Evolutionary conservation across 2,329 filamentous ascomycete genomes (phyloP), one percentile per base, ranked within the genome.

Genomic region (Aureobasidium sp.): DNA sequence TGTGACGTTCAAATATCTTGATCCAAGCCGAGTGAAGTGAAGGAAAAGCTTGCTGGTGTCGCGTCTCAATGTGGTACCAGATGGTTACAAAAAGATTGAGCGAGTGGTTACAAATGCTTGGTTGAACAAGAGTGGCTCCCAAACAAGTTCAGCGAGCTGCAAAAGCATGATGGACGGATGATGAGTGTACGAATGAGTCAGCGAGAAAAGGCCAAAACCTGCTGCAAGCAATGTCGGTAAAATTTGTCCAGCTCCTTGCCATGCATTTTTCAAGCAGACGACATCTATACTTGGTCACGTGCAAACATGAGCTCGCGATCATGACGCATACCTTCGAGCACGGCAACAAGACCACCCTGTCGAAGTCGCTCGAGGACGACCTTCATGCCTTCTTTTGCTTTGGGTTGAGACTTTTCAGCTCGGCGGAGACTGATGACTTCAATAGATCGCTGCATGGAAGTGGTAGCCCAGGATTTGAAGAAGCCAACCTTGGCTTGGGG

Each of bases 341-440:
- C 84, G 19, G 70, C 83, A 14, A 85, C 81, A 16, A 88, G 71
- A 0, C 84, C 85, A 34, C 84, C 84, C 55, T 75, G 74, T 51
- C 84, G 74, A 64, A 88, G 68, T 42, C 87, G 76, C 68, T 90
- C 85, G 19, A 93, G 75, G 7, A 93, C 87, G 32, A 90, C 80
- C 54, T 80, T 83, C 88, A 93, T 91, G 44, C 88, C 88, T 66
- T 90, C 85, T 45, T 85, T 82, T 60, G 86, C 88, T 72, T 90
- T 90, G 48, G 84, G 83, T 62, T 91, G 78, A 65, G 88, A 86
- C 62, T 86, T 84, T 59, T 85, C 80, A 4, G 88, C 89, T 65
- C 88, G 85, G 63, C 83, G 85, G 34, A 87, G 82, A 10, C 86
- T 86, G 56, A 91, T 83, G 51, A 79, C 79, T 71, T 93, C 88